Evolutionary conservation across 2,329 filamentous ascomycete genomes (phyloP), one percentile per base, ranked within the genome.

Genomic region (Orbilia quercus): DNA sequence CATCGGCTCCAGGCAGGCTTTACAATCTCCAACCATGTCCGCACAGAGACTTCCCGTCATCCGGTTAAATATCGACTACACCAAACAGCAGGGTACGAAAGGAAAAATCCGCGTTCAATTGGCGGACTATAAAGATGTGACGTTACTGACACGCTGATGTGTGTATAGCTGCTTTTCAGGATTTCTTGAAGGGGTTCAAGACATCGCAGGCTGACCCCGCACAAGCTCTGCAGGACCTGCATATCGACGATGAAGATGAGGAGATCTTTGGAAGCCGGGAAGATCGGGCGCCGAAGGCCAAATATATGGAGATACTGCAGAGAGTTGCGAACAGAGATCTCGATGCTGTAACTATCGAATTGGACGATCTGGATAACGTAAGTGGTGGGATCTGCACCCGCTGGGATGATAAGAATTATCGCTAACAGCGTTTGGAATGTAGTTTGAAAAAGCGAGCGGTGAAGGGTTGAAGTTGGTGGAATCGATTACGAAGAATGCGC

Each of bases 121-220:
- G 51, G 23, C 36, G 16, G 9, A 25, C 12, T 28, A 14, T 36
- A 40, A 51, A 7, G n/a, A 65, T 31, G 47, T 38, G 3, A 71
- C 74, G 74, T n/a, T 58, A 22, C 63, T 67, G 34, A 67, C 38
- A 6, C 34, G 42, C 18, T 75, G 81, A 77, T 58, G 67, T 62
- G 48, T 58, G 67, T 62, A 48, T 77, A 94, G 91, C 82, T 77
- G 90, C 90, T 55, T 95, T 99, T 81, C 89, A 96, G 82, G 88
- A 90, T 79, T 99, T 99, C 80, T 84, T 99, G 75, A 84, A 86
- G 78, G 88, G 88, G 75, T 99, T 96, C 88, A 98, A 99, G 83
- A 89, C 89, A n/a, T 86, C 85, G 65, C 83, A 84, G n/a, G 63
- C 89, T 85, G 79, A 90, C 83, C 65, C 96, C 76, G 88, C 91